Evolutionary conservation across 768 basidiomycete genomes (phyloP).

Genomic region (Lyophyllum semitale): DNA sequence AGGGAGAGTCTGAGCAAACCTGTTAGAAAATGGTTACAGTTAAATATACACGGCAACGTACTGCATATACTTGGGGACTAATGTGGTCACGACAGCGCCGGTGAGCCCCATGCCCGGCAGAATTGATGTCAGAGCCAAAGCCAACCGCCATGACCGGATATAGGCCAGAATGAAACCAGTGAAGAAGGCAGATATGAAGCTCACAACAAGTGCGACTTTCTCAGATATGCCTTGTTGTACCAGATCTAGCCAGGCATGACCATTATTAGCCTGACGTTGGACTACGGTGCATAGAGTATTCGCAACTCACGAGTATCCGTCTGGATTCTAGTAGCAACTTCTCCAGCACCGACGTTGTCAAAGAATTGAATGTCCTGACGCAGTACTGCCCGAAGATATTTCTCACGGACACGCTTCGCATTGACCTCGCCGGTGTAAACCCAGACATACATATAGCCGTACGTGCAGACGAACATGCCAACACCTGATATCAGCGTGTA

Average conservation of each 20-base stretch:
- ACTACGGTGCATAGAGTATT: background rate
- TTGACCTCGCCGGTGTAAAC: conserved; percentile 79
- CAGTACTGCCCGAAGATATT: conserved; percentile 76
- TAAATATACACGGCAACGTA: conserved; percentile 34
- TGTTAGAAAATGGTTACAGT: background rate
- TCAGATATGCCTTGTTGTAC: conserved; percentile 92
- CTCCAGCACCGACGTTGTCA: conserved; percentile 89
- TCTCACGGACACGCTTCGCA: conserved; percentile 82
- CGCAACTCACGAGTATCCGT: conserved; percentile 73
- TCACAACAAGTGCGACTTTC: conserved; percentile 74
- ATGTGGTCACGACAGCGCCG: conserved; percentile 72
- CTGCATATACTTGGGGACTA: conserved; percentile 66
- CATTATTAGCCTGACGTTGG: conserved; percentile 1
- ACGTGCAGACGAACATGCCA: conserved; percentile 77
- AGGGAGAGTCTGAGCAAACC: conserved; percentile 54
- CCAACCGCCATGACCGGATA: conserved; percentile 73
- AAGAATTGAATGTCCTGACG: conserved; percentile 90
- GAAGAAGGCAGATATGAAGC: conserved; percentile 69
- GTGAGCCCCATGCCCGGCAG: conserved; percentile 80
- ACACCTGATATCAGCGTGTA: conserved; percentile 55
- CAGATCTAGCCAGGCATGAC: conserved; percentile 53
- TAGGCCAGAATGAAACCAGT: conserved; percentile 82
- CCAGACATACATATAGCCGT: conserved; percentile 70
- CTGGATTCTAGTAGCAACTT: conserved; percentile 91
- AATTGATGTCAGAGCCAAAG: conserved; percentile 80